Evolutionary conservation across 768 basidiomycete species (phyloP).

Genomic region (Mycena albidolilacea): DNA sequence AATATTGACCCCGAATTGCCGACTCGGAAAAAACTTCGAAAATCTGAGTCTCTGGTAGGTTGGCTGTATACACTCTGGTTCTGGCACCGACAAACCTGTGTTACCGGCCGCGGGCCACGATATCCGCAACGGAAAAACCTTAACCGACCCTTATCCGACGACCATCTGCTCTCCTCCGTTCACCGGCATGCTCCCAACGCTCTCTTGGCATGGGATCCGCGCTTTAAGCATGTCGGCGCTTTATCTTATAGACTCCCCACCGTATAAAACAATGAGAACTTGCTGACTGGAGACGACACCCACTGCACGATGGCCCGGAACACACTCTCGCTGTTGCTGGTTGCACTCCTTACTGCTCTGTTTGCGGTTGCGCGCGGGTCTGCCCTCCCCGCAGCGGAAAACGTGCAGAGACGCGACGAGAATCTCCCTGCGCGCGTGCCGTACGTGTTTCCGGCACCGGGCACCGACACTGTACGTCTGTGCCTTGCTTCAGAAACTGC

Average conservation of each 20-base stretch:
- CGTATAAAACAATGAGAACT: not conserved
- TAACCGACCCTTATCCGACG: too few species aligned
- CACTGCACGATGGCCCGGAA: slow-evolving; percentile 4
- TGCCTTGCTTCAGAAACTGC: not conserved
- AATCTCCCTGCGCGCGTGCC: slow-evolving; percentile 59
- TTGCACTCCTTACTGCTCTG: slow-evolving; percentile 3
- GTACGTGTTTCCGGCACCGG: slow-evolving; percentile 57
- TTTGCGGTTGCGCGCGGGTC: slow-evolving; percentile 4
- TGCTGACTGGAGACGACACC: not conserved
- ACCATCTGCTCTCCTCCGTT: too few species aligned
- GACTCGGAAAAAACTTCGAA: too few species aligned
- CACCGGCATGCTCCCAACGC: too few species aligned
- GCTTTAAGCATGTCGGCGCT: too few species aligned
- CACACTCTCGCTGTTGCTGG: not conserved
- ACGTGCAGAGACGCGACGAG: slow-evolving; percentile 49
- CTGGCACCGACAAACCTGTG: too few species aligned
- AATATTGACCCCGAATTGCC: too few species aligned
- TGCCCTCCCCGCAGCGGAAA: not conserved
- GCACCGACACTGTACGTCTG: slow-evolving; percentile 45
- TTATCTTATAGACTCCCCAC: not conserved
- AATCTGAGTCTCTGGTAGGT: too few species aligned
- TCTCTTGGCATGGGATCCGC: too few species aligned
- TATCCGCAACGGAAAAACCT: too few species aligned
- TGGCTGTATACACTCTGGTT: too few species aligned
- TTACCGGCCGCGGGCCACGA: too few species aligned